Evolutionary conservation across 495 filamentous ascomycete genomes (phyloP).

Genomic region (Daldinia vernicosa): DNA sequence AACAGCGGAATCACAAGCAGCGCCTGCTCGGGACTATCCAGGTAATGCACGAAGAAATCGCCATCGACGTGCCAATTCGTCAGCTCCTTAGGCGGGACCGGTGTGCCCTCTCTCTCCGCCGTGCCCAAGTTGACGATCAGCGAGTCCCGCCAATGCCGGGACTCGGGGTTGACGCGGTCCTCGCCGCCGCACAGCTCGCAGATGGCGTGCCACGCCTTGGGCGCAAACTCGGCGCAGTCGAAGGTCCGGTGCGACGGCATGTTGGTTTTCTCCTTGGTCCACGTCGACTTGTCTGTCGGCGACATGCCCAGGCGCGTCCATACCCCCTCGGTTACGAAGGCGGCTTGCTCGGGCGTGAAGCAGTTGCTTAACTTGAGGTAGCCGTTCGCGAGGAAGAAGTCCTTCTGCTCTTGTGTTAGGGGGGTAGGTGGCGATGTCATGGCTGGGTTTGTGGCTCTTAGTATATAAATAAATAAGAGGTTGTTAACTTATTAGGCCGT

Average conservation of each 20-base stretch:
- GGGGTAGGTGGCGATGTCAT: constrained; percentile 47
- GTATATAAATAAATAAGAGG: not conserved
- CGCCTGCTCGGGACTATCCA: constrained; percentile 77
- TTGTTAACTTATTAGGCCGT: not conserved
- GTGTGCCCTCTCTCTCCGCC: constrained; percentile 60
- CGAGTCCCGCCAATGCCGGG: constrained; percentile 69
- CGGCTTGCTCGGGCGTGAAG: constrained; percentile 70
- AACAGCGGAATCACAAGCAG: constrained; percentile 76
- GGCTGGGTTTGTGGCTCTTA: not conserved
- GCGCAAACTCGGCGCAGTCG: constrained; percentile 66
- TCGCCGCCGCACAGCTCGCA: constrained; percentile 75
- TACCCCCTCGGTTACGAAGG: constrained; percentile 63
- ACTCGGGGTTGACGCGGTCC: constrained; percentile 60
- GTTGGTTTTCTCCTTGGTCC: constrained; percentile 67
- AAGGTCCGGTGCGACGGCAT: constrained; percentile 69
- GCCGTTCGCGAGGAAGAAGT: constrained; percentile 72
- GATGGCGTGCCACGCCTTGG: constrained; percentile 74
- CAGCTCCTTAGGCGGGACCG: constrained; percentile 61
- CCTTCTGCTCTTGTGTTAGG: constrained; percentile 68
- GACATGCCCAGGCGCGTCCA: constrained; percentile 77
- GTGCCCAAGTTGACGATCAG: constrained; percentile 79
- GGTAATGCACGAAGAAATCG: constrained; percentile 79
- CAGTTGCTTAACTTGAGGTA: constrained; percentile 68
- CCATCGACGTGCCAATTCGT: constrained; percentile 78
- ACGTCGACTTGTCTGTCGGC: constrained; percentile 72